Evolutionary conservation across 306 rosid species (phyloP), one percentile per base, ranked within the genome.

Genomic region (Sesbania bispinosa): DNA sequence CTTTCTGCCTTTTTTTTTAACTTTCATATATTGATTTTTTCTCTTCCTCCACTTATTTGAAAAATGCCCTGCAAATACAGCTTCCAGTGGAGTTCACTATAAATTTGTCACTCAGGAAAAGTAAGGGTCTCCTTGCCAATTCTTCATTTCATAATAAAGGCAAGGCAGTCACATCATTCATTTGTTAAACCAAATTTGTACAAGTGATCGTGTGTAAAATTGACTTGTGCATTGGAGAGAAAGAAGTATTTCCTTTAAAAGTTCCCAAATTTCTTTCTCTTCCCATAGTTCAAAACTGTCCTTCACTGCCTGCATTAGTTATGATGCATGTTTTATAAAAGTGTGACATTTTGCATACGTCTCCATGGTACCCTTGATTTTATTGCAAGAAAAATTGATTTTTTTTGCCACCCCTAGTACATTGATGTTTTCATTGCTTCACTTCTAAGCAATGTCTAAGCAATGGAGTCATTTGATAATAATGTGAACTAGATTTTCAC

Each of bases 61-160:
- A 63, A 77, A 51, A 41, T 59, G 5, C 32, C 73, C n/a, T 67
- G 36, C 19, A 78, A 48, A 60, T 77, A 67, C 88, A 70, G 84
- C 79, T 73, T 14, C 73, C 60, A 50, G 47, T 51, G 76, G 67
- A 62, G 71, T 76, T n/a, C 64, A 73, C 72, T 82, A 76, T 79
- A 68, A 76, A 53, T 73, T 51, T 76, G 62, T 66, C 57, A 41
- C 46, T 14, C 19, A 16, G 11, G 66, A 63, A 18, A 58, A 74
- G 27, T 10, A 75, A 64, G 16, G 72, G 66, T 82, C 57, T 48
- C 55, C 72, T 77, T 64, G 69, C 48, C 57, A 57, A 73, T 39
- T 47, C 69, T 61, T 68, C n/a, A n/a, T n/a, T n/a, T n/a, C n/a
- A 84, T 61, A 59, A 83, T 42, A 61, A 73, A 69, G n/a, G n/a